Conservation (phyloP, 306 rosid genomes). For the Phaseolus lunatus region DNA sequence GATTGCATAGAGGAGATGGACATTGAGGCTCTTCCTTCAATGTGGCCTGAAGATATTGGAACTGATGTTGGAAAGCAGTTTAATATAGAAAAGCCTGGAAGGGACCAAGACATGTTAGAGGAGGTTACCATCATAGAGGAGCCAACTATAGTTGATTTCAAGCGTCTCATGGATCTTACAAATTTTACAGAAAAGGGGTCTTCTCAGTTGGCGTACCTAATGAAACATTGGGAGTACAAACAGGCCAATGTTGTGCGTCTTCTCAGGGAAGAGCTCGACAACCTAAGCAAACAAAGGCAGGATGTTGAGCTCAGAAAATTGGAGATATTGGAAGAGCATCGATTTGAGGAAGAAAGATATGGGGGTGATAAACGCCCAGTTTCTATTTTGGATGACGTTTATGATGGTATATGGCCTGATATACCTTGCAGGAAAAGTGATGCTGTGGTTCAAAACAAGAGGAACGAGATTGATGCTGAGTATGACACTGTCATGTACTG, state of each 20-base stretch:
- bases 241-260: slow-evolving; percentile 84
- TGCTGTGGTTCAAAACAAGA: slow-evolving; percentile 64
- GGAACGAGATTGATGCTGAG: slow-evolving; percentile 76
- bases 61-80: slow-evolving; percentile 75
- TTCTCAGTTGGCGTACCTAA: slow-evolving; percentile 74
- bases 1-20: slow-evolving; percentile 74
- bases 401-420: slow-evolving; percentile 81
- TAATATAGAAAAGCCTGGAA: slow-evolving; percentile 80
- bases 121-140: slow-evolving; percentile 78
- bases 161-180: slow-evolving; percentile 81
- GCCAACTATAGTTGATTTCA: slow-evolving; percentile 75
- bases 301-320: slow-evolving; percentile 87
- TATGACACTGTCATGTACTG: slow-evolving; percentile 72
- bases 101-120: slow-evolving; percentile 83
- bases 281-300: slow-evolving; percentile 68
- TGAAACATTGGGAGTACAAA: slow-evolving; percentile 83
- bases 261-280: slow-evolving; percentile 81
- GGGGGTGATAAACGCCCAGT: slow-evolving; percentile 76
- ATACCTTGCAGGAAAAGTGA: slow-evolving; percentile 62
- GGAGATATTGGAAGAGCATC: slow-evolving; percentile 81
- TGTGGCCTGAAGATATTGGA: slow-evolving; percentile 96
- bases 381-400: slow-evolving; percentile 76
- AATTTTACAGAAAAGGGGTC: slow-evolving; percentile 78
- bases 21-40: slow-evolving; percentile 73
- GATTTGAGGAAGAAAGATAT: slow-evolving; percentile 72